Evolutionary conservation across 257 asterid species (phyloP).

Genomic region (Asclepias syriaca): DNA sequence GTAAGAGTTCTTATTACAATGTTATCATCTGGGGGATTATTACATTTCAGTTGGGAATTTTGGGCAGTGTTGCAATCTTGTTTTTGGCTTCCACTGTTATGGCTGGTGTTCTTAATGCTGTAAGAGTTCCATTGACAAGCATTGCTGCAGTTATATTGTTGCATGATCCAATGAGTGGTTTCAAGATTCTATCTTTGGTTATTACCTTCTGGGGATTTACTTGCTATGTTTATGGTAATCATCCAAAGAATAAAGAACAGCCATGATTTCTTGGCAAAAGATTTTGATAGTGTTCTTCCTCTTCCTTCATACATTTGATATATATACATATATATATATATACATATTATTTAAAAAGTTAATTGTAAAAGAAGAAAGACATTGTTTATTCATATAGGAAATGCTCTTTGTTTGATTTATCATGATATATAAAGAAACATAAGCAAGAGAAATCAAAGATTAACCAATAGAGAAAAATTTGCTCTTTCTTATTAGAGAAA

Average conservation of each 20-base stretch:
- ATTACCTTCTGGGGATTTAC: constrained; percentile 92
- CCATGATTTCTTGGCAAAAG: constrained; percentile 7
- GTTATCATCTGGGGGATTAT: constrained; percentile 76
- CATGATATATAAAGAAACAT: no score
- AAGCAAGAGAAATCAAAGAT: no score
- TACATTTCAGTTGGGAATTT: constrained; percentile 73
- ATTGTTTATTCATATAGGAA: no score
- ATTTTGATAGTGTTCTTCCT: neutral
- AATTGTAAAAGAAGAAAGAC: no score
- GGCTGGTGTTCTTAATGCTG: constrained; percentile 85
- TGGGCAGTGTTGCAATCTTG: constrained; percentile 72
- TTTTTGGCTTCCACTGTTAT: constrained; percentile 78
- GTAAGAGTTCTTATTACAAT: constrained; percentile 40
- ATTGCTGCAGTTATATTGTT: constrained; percentile 67
- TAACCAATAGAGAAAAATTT: neutral
- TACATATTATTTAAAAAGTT: no score
- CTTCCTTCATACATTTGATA: no score
- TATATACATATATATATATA: no score
- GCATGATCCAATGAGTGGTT: constrained; percentile 88
- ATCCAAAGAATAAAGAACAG: constrained; percentile 30
- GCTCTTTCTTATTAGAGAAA: neutral
- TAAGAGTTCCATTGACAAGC: constrained; percentile 80
- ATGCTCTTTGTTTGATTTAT: no score
- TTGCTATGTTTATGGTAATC: constrained; percentile 67
- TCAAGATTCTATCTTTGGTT: constrained; percentile 70